Evolutionary conservation across 1,139 yeast species (phyloP), one percentile per base, ranked within the genome.

Genomic region (Eremothecium sinecaudum): DNA sequence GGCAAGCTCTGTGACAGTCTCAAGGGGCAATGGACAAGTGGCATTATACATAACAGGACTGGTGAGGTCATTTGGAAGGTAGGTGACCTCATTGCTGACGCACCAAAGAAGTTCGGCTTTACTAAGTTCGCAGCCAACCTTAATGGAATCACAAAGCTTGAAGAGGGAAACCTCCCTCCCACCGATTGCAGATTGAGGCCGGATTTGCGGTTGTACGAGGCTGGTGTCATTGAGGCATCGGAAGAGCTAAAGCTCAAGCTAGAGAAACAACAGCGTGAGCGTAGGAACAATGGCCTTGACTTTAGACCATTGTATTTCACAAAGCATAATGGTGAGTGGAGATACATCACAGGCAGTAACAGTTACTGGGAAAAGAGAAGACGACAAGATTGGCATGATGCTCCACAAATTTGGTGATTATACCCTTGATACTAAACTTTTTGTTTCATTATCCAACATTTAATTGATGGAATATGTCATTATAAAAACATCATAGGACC

Each of bases 161-260:
- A 84, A 53, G 54, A 69, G 22, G 79, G 66, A 9, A 41, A 57
- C 1, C 48, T 87, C 32, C 78, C 97, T 3, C 90, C 87, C 4
- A 83, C 93, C 0, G 98, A 90, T 54, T 81, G 95, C 3, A 72
- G 98, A 51, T 59, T 77, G 30, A 71, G 98, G 50, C 97, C 96
- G 0, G 98, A 90, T 57, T 73, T 84, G 51, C 63, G 71, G 29
- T 62, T 66, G 5, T 84, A 84, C 47, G 94, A 84, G 50, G 52
- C 67, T 15, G 92, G 92, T 2, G 62, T 74, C 14, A 61, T 78
- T 6, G 82, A 73, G 11, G 61, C 63, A 33, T 95, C 97, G 0
- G 96, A 87, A 52, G 48, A 44, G 2, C 46, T 73, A 42, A 90
- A 90, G 53, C 58, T 72, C 24, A 61, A 68, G 32, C 63, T 87